A percentile compares a stretch with the other conserved stretches of the same genome.
Conservation (phyloP, 1,284 basidiomycete genomes). For the Tetrapyrgos nigripes region DNA sequence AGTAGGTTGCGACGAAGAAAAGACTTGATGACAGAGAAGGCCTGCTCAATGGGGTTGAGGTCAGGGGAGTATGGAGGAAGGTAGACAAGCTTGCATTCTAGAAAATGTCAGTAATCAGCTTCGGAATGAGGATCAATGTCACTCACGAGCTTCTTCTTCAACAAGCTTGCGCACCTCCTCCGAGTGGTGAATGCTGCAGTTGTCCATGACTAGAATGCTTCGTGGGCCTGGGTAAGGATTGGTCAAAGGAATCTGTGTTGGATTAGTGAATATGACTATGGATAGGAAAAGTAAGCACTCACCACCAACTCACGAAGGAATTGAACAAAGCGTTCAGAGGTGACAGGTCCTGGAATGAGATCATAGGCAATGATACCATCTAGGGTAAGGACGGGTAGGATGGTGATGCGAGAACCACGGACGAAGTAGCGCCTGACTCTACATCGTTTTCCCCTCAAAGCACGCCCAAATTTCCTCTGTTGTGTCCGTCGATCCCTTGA, state of each 20-base stretch:
- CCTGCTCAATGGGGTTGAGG: conserved; percentile 9
- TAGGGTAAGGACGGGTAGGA: conserved; percentile 35
- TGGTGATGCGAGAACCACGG: conserved; percentile 32
- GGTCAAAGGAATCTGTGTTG: conserved; percentile 5
- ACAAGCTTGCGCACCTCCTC: not conserved
- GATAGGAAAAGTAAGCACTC: not conserved
- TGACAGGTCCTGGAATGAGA: too few relatives aligned
- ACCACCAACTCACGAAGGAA: not conserved
- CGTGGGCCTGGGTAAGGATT: conserved; percentile 10
- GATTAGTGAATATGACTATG: not conserved
- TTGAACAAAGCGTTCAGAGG: too few relatives aligned
- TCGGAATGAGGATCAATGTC: not conserved
- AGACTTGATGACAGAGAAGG: conserved; percentile 11
- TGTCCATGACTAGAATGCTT: conserved; percentile 7
- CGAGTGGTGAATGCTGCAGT: conserved; percentile 11
- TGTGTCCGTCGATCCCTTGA: conserved; percentile 21
- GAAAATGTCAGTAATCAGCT: not conserved
- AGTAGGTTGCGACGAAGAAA: conserved; percentile 3
- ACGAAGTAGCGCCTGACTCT: conserved; percentile 28
- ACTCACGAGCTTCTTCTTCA: conserved; percentile 10
- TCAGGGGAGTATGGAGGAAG: conserved; percentile 14
- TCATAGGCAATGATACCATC: conserved; percentile 11
- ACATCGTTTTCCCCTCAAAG: conserved; percentile 22
- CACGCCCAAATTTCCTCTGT: conserved; percentile 24
- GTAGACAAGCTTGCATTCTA: too few relatives aligned